Base-by-base conservation (phyloP, 2,329 filamentous ascomycete species). In the Tolypocladium ovalisporum region DNA sequence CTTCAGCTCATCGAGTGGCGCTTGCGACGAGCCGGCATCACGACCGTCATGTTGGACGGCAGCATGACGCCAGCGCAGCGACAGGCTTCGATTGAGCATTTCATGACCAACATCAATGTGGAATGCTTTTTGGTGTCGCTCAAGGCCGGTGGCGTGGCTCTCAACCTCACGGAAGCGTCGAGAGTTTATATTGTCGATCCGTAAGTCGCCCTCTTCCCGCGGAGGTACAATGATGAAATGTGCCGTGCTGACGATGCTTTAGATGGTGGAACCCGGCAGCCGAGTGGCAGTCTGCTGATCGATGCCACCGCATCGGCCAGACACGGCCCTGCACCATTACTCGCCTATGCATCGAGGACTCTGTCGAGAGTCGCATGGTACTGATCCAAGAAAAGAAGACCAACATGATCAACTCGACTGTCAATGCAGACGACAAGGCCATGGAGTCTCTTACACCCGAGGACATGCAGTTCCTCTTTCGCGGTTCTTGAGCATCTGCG, bases 231-330 rank as follows among this genome's bases (percentile, higher is more conserved):
- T 34, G 3, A 36, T 27, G 9, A 8, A 39, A 4, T 17, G 19
- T 6, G 5, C 19, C 17, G 10, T 55, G 34, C 63, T 71, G 59
- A 75, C 5, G 32, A 59, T 36, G 60, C 39, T n/a, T 63, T 10
- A 91, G 88, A 64, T 97, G 94, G 94, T 99, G 94, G 94, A 97
- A 97, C 65, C 94, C 94, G n/a, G 92, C 92, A n/a, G 93, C 93
- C 0, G 94, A 99, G 75, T 99, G 94, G 94, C 94, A 99, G 74
- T 94, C 89, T 60, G 94, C 94, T 3, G 94, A 99, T 70, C 83
- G 89, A 62, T 91, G 88, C 68, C 94, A 97, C 73, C 91, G 94
- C 57, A 99, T 97, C 64, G 94, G 94, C 36, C 94, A 99, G 76
- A 89, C 86, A 52, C 88, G 94, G 9, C 93, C 93, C 34, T 97